Conservation (phyloP, 169 alveolate genomes). For the Plasmodium blacklocki region DNA sequence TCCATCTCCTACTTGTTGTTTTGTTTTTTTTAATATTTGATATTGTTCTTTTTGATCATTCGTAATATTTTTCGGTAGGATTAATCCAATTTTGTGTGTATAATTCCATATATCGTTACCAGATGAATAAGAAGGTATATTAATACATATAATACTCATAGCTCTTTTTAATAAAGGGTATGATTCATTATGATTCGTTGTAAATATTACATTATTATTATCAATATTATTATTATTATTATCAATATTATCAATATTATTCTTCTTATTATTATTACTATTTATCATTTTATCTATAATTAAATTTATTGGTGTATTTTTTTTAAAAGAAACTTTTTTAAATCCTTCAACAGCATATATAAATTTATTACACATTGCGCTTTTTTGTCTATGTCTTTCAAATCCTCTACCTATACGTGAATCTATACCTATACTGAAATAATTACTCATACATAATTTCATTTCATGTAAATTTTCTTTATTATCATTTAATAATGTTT, state of each 20-base stretch:
- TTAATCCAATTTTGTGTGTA: constrained; percentile 75
- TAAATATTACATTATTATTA: constrained; percentile 76
- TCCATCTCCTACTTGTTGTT: constrained; percentile 86
- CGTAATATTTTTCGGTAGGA: constrained; percentile 51
- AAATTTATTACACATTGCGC: constrained; percentile 84
- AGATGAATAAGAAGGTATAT: constrained; percentile 83
- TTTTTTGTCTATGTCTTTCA: constrained; percentile 90
- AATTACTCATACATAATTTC: constrained; percentile 90
- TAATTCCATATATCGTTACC: constrained; percentile 81
- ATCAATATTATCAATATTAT: no score
- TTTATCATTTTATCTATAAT: constrained; percentile 82
- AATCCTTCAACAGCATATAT: constrained; percentile 86
- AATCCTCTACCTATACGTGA: constrained; percentile 94
- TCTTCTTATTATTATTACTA: no score
- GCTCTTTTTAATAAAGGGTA: constrained; percentile 79
- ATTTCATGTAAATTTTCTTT: constrained; percentile 15
- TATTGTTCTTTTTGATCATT: constrained; percentile 15
- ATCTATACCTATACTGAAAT: constrained; percentile 95
- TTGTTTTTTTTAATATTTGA: constrained; percentile 28
- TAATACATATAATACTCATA: constrained; percentile 78
- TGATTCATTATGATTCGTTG: constrained; percentile 75
- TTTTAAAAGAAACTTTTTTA: constrained; percentile 85
- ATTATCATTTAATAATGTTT: constrained; percentile 64
- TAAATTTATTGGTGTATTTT: constrained; percentile 75
- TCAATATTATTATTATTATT: background rate